Percentiles rank a stretch among this genome's conserved stretches.
phyloP scores from a whole-genome alignment of 2,329 filamentous ascomycete genomes.

The Ceratocystis cubensis region DNA sequence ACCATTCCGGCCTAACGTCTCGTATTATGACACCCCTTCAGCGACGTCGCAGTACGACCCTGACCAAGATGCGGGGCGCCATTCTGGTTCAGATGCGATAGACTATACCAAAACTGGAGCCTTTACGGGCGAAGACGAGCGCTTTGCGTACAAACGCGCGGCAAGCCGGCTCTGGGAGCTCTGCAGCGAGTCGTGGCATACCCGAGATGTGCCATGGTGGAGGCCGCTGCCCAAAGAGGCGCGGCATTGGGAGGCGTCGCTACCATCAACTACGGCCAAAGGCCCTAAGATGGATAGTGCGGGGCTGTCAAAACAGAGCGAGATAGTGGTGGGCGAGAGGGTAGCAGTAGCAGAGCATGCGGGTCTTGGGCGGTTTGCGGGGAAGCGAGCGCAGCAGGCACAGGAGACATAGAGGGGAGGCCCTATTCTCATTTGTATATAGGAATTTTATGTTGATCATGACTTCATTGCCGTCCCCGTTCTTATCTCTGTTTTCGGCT shows the following conservation, averaged over 20 bases:
- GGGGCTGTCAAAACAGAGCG: constrained; percentile 12
- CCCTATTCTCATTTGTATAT: too few relatives aligned
- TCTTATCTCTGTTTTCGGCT: too few relatives aligned
- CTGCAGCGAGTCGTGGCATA: constrained; percentile 61
- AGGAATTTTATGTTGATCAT: too few relatives aligned
- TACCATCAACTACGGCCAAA: constrained; percentile 9
- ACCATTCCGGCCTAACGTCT: constrained; percentile 68
- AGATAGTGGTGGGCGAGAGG: constrained; percentile 14
- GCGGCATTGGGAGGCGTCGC: constrained; percentile 49
- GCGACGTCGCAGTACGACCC: constrained; percentile 39
- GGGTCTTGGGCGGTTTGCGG: constrained; percentile 17
- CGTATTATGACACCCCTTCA: constrained; percentile 44
- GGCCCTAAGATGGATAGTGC: constrained; percentile 14
- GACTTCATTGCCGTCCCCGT: too few relatives aligned
- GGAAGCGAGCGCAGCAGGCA: constrained; percentile 5
- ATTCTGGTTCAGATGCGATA: constrained; percentile 32
- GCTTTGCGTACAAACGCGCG: constrained; percentile 69
- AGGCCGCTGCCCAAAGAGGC: constrained; percentile 50
- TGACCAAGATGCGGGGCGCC: constrained; percentile 43
- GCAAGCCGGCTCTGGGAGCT: constrained; percentile 72
- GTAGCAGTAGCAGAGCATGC: constrained; percentile 16
- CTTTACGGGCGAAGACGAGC: constrained; percentile 70
- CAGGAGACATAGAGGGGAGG: not conserved
- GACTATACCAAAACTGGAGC: constrained; percentile 56
- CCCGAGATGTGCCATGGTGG: constrained; percentile 52